Evolutionary conservation across 768 basidiomycete genomes (phyloP).

Genomic region (Tulasnella sp.): DNA sequence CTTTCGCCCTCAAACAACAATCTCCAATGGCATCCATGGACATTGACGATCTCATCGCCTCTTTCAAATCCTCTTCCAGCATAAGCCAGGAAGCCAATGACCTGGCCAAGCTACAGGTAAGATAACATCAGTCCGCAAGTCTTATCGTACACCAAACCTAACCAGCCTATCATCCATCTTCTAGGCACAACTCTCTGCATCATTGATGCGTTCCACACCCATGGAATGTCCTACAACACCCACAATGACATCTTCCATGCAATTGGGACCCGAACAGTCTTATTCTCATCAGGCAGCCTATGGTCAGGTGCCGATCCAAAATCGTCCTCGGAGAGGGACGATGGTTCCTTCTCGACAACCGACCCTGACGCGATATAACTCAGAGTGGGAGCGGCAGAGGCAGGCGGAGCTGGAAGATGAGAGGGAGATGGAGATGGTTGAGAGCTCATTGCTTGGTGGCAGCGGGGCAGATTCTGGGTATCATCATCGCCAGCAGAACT

Average conservation of each 20-base stretch:
- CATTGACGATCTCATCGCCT: constrained; percentile 18
- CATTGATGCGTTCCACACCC: constrained; percentile 1
- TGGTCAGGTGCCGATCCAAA: neutral
- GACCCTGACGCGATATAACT: neutral
- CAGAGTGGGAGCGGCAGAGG: neutral
- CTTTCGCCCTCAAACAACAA: too few relatives aligned
- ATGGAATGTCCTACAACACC: constrained; percentile 9
- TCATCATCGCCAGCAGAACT: neutral
- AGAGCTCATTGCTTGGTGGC: constrained; percentile 4
- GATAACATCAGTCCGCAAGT: neutral
- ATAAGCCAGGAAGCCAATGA: constrained; percentile 17
- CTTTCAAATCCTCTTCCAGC: constrained; percentile 33
- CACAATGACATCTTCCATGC: constrained; percentile 2
- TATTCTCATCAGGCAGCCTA: neutral
- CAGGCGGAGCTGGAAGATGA: neutral
- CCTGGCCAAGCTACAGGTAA: constrained; percentile 12
- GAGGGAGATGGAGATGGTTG: neutral
- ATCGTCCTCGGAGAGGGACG: neutral
- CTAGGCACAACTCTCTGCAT: constrained; percentile 13
- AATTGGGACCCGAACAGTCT: neutral
- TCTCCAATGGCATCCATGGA: neutral
- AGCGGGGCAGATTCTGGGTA: neutral
- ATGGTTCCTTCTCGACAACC: neutral
- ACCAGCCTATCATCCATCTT: neutral
- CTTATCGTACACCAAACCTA: neutral